Percentiles rank a stretch among this genome's conserved stretches.
These are phyloP conservation scores for Microcera coccophila DNA, from an alignment of 2,329 filamentous ascomycete genomes.

Conservation along the genomic window DNA sequence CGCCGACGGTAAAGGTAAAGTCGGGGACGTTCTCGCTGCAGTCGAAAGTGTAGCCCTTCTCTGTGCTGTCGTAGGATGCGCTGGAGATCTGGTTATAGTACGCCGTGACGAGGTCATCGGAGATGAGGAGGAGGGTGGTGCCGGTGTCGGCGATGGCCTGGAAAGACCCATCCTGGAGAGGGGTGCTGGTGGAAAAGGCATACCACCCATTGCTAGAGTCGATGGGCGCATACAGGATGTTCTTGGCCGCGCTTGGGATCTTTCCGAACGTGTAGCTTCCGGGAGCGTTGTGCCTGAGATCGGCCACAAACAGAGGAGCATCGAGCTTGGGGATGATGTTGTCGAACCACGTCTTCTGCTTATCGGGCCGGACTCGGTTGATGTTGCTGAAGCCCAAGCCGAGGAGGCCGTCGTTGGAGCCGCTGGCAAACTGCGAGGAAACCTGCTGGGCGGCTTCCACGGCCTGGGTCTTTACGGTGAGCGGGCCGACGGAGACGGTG, in stretches of 20 bases:
- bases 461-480: constrained; percentile 57
- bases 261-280: constrained; percentile 42
- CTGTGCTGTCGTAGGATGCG: constrained; percentile 39
- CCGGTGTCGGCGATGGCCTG: constrained; percentile 66
- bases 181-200: constrained; percentile 47
- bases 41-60: constrained; percentile 57
- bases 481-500: constrained; percentile 57
- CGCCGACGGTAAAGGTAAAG: constrained; percentile 34
- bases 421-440: constrained; percentile 40
- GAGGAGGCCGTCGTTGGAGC: constrained; percentile 35
- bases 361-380: constrained; percentile 33
- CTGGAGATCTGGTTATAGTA: constrained; percentile 59
- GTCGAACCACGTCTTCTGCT: constrained; percentile 35
- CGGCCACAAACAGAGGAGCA: constrained; percentile 36
- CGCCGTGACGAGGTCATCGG: constrained; percentile 46
- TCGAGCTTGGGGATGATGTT: constrained; percentile 30
- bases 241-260: constrained; percentile 52
- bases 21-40: constrained; percentile 50
- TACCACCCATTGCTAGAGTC: constrained; percentile 47
- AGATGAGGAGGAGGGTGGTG: constrained; percentile 62
- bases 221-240: constrained; percentile 52
- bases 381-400: constrained; percentile 31
- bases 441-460: constrained; percentile 62
- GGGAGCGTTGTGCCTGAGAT: constrained; percentile 28
- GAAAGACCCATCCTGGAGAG: constrained; percentile 33